phyloP scores from a whole-genome alignment of 2,329 filamentous ascomycete species.

The Ambrosiella cleistominuta region DNA sequence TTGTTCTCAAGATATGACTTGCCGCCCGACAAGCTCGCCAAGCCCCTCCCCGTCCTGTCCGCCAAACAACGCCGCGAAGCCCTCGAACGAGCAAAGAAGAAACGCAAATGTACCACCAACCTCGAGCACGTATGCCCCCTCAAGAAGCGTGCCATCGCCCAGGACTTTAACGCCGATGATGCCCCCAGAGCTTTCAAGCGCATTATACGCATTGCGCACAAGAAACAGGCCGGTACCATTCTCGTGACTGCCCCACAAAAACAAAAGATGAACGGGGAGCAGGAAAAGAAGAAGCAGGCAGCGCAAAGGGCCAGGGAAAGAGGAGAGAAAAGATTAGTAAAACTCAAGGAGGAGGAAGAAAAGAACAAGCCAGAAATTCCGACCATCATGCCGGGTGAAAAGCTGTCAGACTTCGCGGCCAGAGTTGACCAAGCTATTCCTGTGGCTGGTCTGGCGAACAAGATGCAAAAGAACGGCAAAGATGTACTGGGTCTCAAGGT shows the following conservation, averaged over 20 bases:
- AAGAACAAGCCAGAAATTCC: conserved; percentile 26
- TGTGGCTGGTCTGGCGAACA: conserved; percentile 49
- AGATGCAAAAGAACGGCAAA: conserved; percentile 41
- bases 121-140: conserved; percentile 17
- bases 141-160: conserved; percentile 20
- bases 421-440: conserved; percentile 77
- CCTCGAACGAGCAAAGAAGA: conserved; percentile 16
- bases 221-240: conserved; percentile 10
- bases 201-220: conserved; percentile 55
- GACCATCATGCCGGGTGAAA: conserved; percentile 69
- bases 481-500: conserved; percentile 49
- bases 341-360: conserved; percentile 17
- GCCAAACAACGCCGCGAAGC: conserved; percentile 10
- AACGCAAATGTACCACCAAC: conserved; percentile 24
- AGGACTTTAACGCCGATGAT: conserved; percentile 44
- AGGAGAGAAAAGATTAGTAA: conserved; percentile 25
- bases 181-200: conserved; percentile 76
- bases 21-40: conserved; percentile 5
- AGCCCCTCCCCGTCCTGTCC: conserved; percentile 9
- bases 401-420: conserved; percentile 60
- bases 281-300: conserved; percentile 7
- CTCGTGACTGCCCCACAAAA: conserved; percentile 6
- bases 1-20: conserved; percentile 6
- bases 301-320: conserved; percentile 16
- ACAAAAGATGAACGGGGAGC: conserved; percentile 15